Evolutionary conservation across 768 basidiomycete species (phyloP).

Genomic region (Boletus subcaerulescens): DNA sequence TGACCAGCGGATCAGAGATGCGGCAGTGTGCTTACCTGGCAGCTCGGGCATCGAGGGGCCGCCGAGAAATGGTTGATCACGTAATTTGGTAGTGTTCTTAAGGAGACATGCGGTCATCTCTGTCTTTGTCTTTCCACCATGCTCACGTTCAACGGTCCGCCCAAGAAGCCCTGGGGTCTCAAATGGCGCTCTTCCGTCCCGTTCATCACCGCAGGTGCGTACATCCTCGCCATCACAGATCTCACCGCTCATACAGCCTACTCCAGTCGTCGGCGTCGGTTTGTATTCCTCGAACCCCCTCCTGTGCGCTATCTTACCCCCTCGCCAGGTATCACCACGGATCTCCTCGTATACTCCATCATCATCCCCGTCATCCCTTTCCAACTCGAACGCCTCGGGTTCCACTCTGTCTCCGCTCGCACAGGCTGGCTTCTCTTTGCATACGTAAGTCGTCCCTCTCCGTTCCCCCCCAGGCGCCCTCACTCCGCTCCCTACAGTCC

Average conservation of each 20-base stretch:
- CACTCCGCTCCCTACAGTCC: constrained; percentile 37
- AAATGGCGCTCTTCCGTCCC: constrained; percentile 57
- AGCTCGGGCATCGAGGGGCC: background rate
- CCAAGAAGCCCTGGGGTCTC: constrained; percentile 41
- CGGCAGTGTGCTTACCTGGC: constrained; percentile 36
- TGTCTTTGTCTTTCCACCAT: no score
- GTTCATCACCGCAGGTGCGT: constrained; percentile 48
- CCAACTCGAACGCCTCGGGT: constrained; percentile 50
- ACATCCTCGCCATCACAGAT: no score
- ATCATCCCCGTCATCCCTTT: constrained; percentile 66
- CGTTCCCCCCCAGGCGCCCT: background rate
- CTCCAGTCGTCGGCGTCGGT: constrained; percentile 49
- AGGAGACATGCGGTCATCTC: background rate
- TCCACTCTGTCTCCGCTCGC: constrained; percentile 44
- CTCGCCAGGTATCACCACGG: constrained; percentile 39
- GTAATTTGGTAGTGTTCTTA: background rate
- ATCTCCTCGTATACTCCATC: constrained; percentile 58
- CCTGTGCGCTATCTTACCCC: background rate
- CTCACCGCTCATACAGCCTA: no score
- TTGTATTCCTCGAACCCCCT: constrained; percentile 11
- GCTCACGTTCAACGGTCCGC: background rate
- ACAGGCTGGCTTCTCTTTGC: constrained; percentile 62
- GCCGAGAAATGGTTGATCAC: background rate
- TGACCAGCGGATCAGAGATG: background rate
- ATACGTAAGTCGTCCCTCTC: constrained; percentile 41